Evolutionary conservation across 2,329 filamentous ascomycete species (phyloP), one percentile per base, ranked within the genome.

Genomic region (Neofusicoccum ribis): DNA sequence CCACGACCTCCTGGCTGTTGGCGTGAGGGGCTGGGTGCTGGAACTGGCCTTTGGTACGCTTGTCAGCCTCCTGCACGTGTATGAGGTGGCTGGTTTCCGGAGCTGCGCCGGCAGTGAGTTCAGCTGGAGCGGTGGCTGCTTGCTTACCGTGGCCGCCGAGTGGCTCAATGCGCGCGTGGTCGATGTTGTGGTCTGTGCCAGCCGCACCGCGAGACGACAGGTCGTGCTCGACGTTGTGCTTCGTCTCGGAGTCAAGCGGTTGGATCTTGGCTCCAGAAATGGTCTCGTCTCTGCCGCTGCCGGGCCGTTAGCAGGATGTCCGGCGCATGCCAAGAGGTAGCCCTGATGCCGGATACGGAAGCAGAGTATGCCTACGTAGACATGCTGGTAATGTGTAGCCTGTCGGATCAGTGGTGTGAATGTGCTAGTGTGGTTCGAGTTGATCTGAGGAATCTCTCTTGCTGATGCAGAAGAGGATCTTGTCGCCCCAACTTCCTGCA

Each of bases 21-120:
- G 71, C 68, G 50, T 72, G 70, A n/a, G 71, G 68, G 14, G 65
- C 47, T 7, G 69, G 66, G 56, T 70, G 68, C 61, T 69, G 69
- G 59, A 68, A 68, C 31, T 70, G 68, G 14, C 66, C 69, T 70
- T 43, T 20, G 31, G 20, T 14, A 44, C 51, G 56, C 51, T 37
- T 39, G 49, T 62, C 61, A 65, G 63, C 31, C 31, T 59, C 31
- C 47, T 44, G 17, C 39, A 23, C 31, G 17, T 23, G 7, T 23
- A 20, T 15, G 43, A 37, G 12, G 56, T 60, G 27, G 43, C 43
- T 60, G 56, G 50, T 54, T 34, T 20, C 37, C 36, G 27, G 39
- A 8, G 23, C 47, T 63, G 23, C 39, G 51, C 23, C 23, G 23
- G 23, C 23, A 23, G 23, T 23, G 23, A 23, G 3, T 23, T 23